Evolutionary conservation across 2,329 filamentous ascomycete genomes (phyloP).

Genomic region (Botryotinia narcissicola): DNA sequence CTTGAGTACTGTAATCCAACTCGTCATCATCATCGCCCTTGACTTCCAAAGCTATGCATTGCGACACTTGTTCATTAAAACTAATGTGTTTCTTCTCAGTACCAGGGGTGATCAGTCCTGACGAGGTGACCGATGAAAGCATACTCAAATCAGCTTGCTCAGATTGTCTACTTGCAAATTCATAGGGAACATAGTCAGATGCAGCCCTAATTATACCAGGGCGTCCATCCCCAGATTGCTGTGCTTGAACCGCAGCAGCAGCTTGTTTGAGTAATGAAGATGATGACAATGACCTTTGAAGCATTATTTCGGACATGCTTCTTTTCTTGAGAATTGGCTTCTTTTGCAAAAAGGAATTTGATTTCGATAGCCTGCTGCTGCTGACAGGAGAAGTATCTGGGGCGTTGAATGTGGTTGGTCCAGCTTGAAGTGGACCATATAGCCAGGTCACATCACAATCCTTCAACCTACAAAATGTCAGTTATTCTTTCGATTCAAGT

Average conservation of each 20-base stretch:
- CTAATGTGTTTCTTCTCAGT: conserved; percentile 84
- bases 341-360: conserved; percentile 55
- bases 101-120: conserved; percentile 60
- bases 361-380: conserved; percentile 55
- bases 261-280: conserved; percentile 77
- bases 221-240: conserved; percentile 18
- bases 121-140: conserved; percentile 66
- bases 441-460: conserved; percentile 42
- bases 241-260: conserved; percentile 38
- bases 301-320: conserved; percentile 90
- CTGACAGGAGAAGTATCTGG: conserved; percentile 45
- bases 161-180: conserved; percentile 48
- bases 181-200: conserved; percentile 67
- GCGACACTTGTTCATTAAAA: conserved; percentile 93
- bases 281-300: conserved; percentile 80
- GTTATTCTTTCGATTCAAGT: conserved; percentile 39
- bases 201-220: conserved; percentile 35
- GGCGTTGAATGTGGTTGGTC: conserved; percentile 49
- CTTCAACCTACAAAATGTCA: conserved; percentile 40
- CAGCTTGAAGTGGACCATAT: conserved; percentile 84
- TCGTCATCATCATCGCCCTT: conserved; percentile 77
- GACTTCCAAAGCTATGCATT: conserved; percentile 89
- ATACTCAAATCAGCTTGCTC: conserved; percentile 44
- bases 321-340: conserved; percentile 88
- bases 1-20: conserved; percentile 33